A percentile compares a stretch with the other conserved stretches of the same genome.
Conservation (phyloP, 2,329 filamentous ascomycete species). For the Aspergillus nomiae region DNA sequence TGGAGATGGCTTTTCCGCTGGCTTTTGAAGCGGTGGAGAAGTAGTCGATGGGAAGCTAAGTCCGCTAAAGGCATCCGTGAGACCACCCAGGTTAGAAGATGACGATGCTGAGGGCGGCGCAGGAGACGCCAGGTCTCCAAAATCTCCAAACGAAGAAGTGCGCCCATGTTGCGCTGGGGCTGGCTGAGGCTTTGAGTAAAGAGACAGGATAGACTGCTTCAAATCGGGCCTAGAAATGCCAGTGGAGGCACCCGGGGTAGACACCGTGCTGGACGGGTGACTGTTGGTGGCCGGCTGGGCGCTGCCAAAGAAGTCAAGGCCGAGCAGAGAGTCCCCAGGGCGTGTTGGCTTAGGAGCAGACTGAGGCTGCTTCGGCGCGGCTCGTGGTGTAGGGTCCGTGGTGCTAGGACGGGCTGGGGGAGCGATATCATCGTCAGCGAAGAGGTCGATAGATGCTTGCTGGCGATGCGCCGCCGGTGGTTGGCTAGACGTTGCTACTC, state of each 20-base stretch:
- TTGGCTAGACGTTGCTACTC: conserved; percentile 48
- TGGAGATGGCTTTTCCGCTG: conserved; percentile 58
- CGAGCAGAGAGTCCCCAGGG: conserved; percentile 80
- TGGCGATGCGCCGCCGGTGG: conserved; percentile 46
- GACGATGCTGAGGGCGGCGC: conserved; percentile 32
- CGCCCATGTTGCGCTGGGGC: conserved; percentile 57
- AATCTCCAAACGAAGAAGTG: conserved; percentile 68
- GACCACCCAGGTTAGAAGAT: conserved; percentile 57
- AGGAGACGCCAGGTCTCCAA: conserved; percentile 67
- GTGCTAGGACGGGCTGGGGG: conserved; percentile 70
- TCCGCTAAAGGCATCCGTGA: conserved; percentile 79
- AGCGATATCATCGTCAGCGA: conserved; percentile 72
- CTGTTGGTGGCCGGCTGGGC: conserved; percentile 67
- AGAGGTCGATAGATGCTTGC: conserved; percentile 70
- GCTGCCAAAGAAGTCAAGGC: conserved; percentile 87
- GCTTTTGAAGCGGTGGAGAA: conserved; percentile 39
- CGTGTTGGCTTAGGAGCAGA: conserved; percentile 63
- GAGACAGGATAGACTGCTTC: conserved; percentile 94
- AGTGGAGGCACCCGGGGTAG: conserved; percentile 57
- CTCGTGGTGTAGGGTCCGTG: conserved; percentile 64
- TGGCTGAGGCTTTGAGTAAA: conserved; percentile 83
- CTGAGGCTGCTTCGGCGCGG: conserved; percentile 64
- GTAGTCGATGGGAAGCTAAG: conserved; percentile 62
- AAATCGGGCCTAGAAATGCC: conserved; percentile 83
- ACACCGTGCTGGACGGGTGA: conserved; percentile 78